Evolutionary conservation across 1,139 yeast genomes (phyloP).

Genomic region (Maudiozyma humilis): DNA sequence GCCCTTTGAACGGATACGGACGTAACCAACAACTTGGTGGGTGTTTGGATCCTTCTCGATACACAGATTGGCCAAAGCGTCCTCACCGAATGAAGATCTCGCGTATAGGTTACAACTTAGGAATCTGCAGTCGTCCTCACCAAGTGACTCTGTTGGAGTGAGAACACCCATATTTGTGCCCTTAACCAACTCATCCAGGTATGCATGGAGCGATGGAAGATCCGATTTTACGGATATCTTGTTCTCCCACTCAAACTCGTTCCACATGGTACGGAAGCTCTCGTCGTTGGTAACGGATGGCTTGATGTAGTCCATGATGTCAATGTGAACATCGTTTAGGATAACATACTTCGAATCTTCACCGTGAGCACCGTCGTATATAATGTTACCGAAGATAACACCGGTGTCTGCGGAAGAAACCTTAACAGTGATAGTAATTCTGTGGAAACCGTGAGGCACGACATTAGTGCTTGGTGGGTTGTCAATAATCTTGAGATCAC

Average conservation of each 20-base stretch:
- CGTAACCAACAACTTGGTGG: conserved; percentile 86
- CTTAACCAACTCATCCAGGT: conserved; percentile 65
- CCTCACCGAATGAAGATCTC: conserved; percentile 92
- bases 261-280: conserved; percentile 96
- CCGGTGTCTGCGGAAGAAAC: conserved; percentile 98
- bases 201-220: conserved; percentile 62
- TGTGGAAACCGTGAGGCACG: conserved; percentile 94
- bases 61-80: conserved; percentile 91
- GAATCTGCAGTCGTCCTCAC: conserved; percentile 80
- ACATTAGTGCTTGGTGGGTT: conserved; percentile 87
- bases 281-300: conserved; percentile 87
- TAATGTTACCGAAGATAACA: conserved; percentile 92
- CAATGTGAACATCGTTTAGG: conserved; percentile 89
- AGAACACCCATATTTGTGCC: conserved; percentile 93
- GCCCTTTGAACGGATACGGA: conserved; percentile 93
- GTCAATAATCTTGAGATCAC: conserved; percentile 91
- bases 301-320: conserved; percentile 93
- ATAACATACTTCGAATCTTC: conserved; percentile 86
- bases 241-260: conserved; percentile 99
- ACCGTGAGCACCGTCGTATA: conserved; percentile 93
- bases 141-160: conserved; percentile 77
- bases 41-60: conserved; percentile 64
- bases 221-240: conserved; percentile 80
- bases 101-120: conserved; percentile 92
- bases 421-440: conserved; percentile 78